Evolutionary conservation across 352 stramenopile genomes (phyloP).

Genomic region (Pythium pectinolyticum): DNA sequence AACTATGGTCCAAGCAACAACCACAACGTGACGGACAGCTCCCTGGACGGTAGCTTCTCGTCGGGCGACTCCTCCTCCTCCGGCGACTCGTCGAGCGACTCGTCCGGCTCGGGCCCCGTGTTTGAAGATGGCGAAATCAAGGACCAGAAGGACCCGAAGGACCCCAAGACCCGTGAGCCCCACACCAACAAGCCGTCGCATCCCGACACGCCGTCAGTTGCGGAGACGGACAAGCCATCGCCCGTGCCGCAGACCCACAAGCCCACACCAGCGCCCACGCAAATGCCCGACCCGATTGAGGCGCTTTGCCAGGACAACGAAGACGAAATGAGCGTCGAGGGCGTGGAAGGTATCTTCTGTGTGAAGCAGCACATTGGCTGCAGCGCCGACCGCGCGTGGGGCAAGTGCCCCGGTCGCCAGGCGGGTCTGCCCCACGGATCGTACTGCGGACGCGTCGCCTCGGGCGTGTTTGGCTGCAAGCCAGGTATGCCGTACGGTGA

Average conservation of each 20-base stretch:
- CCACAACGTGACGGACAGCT: not conserved
- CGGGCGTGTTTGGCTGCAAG: slow-evolving; percentile 34
- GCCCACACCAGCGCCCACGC: not conserved
- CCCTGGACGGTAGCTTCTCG: not conserved
- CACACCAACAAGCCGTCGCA: too few species aligned
- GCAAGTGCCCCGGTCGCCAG: slow-evolving; percentile 38
- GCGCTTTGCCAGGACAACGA: slow-evolving; percentile 7
- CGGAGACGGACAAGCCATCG: too few species aligned
- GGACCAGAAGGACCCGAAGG: too few species aligned
- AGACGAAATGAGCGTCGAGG: slow-evolving; percentile 38
- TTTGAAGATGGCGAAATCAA: too few species aligned
- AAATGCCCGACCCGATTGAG: not conserved
- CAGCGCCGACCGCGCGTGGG: slow-evolving; percentile 23
- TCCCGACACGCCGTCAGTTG: too few species aligned
- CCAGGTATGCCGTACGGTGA: slow-evolving; percentile 16
- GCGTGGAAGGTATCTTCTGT: slow-evolving; percentile 38
- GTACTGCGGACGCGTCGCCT: slow-evolving; percentile 30
- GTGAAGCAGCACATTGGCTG: slow-evolving; percentile 27
- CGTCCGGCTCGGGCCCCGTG: too few species aligned
- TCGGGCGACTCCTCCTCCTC: not conserved
- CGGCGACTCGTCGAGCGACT: not conserved
- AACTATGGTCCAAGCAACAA: too few species aligned
- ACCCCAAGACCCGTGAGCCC: too few species aligned
- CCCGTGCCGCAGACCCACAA: too few species aligned
- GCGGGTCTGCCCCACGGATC: slow-evolving; percentile 36